Evolutionary conservation across 129 eudicot genomes (phyloP).

Genomic region (Sambucus nigra): DNA sequence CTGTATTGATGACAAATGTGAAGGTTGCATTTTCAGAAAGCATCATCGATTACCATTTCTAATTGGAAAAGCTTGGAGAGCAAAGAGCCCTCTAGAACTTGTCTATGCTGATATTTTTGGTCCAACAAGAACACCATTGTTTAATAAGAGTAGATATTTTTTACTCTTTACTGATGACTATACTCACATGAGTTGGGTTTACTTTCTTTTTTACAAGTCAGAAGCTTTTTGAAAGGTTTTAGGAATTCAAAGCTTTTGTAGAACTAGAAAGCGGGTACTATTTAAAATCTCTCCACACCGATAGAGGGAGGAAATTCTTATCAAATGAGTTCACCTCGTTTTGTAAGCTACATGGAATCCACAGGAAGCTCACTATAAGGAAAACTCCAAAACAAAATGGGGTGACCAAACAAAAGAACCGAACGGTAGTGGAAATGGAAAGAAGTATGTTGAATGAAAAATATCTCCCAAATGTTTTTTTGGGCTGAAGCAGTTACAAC

Average conservation of each 20-base stretch:
- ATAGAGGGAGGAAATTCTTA: no score
- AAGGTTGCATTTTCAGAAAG: neutral
- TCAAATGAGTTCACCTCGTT: neutral
- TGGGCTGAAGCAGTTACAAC: constrained; percentile 9
- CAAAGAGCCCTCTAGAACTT: no score
- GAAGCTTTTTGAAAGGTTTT: no score
- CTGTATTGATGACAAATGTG: neutral
- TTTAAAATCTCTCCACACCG: no score
- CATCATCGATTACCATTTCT: neutral
- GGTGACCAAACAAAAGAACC: neutral
- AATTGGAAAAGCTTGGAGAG: neutral
- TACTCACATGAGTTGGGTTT: constrained; percentile 1
- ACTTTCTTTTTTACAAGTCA: no score
- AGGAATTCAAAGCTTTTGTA: no score
- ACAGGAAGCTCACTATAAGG: neutral
- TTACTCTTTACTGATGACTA: neutral
- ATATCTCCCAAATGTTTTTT: neutral
- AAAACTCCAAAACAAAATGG: constrained; percentile 6
- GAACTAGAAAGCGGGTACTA: no score
- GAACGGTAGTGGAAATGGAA: constrained; percentile 1
- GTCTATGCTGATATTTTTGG: no score
- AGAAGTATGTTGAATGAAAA: constrained; percentile 6
- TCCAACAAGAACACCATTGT: neutral
- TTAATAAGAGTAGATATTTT: neutral
- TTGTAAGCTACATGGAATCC: neutral